Percentiles rank a stretch among this genome's conserved stretches.
Evolutionary conservation across 202 grass and related monocot species (phyloP).

Genomic region (Musa balbisiana): DNA sequence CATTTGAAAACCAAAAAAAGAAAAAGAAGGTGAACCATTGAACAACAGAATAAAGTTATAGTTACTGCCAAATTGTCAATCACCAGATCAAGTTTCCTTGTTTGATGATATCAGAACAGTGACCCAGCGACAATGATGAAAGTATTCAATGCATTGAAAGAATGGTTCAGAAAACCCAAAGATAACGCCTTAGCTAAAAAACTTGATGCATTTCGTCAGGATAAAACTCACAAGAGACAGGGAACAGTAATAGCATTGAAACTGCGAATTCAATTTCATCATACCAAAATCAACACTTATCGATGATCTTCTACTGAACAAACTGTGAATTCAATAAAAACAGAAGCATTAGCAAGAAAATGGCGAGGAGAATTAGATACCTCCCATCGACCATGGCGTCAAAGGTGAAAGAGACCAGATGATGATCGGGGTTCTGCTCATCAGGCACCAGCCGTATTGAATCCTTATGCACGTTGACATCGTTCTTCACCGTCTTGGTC

Average conservation of each 20-base stretch:
- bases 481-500: conserved; percentile 80
- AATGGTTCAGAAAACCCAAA: neutral
- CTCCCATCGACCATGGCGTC: conserved; percentile 72
- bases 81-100: too few relatives aligned
- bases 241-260: neutral
- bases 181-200: neutral
- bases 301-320: too few relatives aligned
- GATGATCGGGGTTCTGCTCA: conserved; percentile 38
- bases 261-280: neutral
- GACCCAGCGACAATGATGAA: too few relatives aligned
- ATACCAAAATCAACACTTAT: neutral
- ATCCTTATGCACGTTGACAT: conserved; percentile 86
- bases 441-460: conserved; percentile 64
- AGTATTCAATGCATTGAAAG: too few relatives aligned
- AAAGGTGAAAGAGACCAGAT: conserved; percentile 80
- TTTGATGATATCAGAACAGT: too few relatives aligned
- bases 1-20: too few relatives aligned
- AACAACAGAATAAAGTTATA: too few relatives aligned
- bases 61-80: too few relatives aligned
- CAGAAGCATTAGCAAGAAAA: neutral
- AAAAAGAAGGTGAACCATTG: too few relatives aligned
- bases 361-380: conserved; percentile 21
- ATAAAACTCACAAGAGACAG: neutral
- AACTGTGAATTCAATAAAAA: neutral
- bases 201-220: neutral